Evolutionary conservation across 2,329 filamentous ascomycete genomes (phyloP).

Genomic region (Tympanopsis confertula): DNA sequence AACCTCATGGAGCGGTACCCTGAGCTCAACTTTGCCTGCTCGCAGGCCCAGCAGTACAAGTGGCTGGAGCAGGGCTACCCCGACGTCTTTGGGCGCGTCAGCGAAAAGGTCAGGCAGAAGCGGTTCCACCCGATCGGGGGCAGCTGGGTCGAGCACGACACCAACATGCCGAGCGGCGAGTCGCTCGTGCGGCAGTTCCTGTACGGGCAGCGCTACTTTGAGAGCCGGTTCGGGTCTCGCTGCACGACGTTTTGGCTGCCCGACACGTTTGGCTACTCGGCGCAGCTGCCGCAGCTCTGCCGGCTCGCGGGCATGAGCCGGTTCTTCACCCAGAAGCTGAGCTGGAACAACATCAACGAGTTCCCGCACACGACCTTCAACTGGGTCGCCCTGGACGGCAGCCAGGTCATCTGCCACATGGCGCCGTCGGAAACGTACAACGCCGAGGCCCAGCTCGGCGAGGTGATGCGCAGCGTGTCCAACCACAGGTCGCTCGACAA

Average conservation of each 20-base stretch:
- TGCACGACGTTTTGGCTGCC: conserved; percentile 59
- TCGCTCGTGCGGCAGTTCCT: conserved; percentile 56
- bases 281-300: conserved; percentile 55
- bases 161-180: conserved; percentile 57
- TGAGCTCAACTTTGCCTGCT: conserved; percentile 52
- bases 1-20: conserved; percentile 58
- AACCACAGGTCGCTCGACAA: conserved; percentile 59
- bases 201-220: conserved; percentile 57
- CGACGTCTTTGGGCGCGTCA: conserved; percentile 52
- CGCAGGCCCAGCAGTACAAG: conserved; percentile 56
- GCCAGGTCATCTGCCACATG: conserved; percentile 61
- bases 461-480: conserved; percentile 50
- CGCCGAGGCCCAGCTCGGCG: conserved; percentile 52
- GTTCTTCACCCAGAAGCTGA: conserved; percentile 61
- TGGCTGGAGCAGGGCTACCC: conserved; percentile 58
- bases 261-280: conserved; percentile 59
- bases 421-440: conserved; percentile 56
- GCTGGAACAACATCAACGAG: conserved; percentile 66
- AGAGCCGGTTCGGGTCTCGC: conserved; percentile 52
- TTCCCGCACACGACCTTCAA: conserved; percentile 64
- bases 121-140: conserved; percentile 57
- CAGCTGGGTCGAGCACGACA: conserved; percentile 62
- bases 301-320: conserved; percentile 55
- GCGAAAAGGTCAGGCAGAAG: conserved; percentile 53
- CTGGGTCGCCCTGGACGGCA: conserved; percentile 58